A percentile compares a stretch with the other conserved stretches of the same genome.
Evolutionary conservation across 441 rosid genomes (phyloP).

Genomic region (Bruguiera hainesii): DNA sequence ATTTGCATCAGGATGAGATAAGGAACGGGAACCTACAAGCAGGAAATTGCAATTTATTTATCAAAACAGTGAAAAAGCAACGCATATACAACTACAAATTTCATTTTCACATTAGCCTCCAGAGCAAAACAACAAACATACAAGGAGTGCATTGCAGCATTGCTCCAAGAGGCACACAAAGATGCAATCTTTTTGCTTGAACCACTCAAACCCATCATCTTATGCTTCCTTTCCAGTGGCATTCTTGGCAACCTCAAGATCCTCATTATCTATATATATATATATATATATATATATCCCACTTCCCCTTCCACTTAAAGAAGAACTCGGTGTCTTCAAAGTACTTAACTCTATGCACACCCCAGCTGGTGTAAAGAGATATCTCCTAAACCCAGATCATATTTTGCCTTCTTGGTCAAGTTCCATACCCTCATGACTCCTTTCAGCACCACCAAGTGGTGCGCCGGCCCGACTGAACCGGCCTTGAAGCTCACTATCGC

Average conservation of each 20-base stretch:
- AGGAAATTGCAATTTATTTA: too few species aligned
- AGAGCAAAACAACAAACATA: too few species aligned
- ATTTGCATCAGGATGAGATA: too few species aligned
- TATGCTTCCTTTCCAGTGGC: constrained; percentile 42
- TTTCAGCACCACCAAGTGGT: constrained; percentile 61
- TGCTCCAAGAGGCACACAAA: too few species aligned
- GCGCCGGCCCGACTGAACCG: constrained; percentile 79
- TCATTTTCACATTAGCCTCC: too few species aligned
- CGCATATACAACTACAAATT: too few species aligned
- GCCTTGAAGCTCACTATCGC: constrained; percentile 64
- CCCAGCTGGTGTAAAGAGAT: constrained; percentile 76
- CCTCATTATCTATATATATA: constrained; percentile 16
- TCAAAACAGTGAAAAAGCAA: too few species aligned
- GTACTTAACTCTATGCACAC: constrained; percentile 76
- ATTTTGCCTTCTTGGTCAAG: constrained; percentile 55
- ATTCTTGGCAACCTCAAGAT: constrained; percentile 52
- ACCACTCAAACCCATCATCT: constrained; percentile 16
- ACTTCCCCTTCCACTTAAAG: constrained; percentile 83
- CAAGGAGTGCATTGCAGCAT: too few species aligned
- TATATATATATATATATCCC: constrained; percentile 29
- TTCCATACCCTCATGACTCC: constrained; percentile 86
- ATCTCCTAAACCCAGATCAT: constrained; percentile 60
- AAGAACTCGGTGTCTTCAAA: constrained; percentile 81
- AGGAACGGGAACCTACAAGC: too few species aligned
- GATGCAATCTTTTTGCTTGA: background rate